These are phyloP conservation scores for Cyberlindnera americana DNA, from an alignment of 805 yeast species.

Conservation along the genomic window DNA sequence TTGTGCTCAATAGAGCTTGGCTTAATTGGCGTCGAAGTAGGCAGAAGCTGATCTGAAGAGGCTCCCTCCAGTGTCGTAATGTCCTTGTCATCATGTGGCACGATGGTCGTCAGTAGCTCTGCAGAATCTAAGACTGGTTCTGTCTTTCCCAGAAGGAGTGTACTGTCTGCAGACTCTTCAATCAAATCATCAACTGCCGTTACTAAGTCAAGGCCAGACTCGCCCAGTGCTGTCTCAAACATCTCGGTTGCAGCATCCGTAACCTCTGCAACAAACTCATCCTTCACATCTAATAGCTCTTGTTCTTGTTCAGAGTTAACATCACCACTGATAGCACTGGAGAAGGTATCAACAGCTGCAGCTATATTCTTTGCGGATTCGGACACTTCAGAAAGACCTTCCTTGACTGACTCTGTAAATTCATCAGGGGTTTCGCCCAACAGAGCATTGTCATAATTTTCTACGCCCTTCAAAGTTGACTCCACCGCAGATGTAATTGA, in stretches of 20 bases:
- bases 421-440: slow-evolving; percentile 6
- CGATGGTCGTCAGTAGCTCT: no score
- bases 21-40: slow-evolving; percentile 6
- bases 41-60: neutral
- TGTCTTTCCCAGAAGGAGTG: no score
- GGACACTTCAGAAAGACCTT: neutral
- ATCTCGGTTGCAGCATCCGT: slow-evolving; percentile 6
- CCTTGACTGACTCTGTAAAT: slow-evolving; percentile 2
- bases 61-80: no score
- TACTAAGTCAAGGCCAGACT: slow-evolving; percentile 12
- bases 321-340: neutral
- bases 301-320: neutral
- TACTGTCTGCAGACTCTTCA: slow-evolving; percentile 4
- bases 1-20: no score
- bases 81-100: no score
- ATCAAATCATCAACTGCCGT: slow-evolving; percentile 11
- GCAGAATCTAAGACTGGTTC: no score
- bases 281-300: neutral
- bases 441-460: neutral
- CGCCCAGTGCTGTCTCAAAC: slow-evolving; percentile 18
- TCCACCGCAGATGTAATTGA: neutral
- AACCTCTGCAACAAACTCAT: neutral
- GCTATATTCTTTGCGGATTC: neutral
- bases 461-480: neutral
- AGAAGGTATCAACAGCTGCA: slow-evolving; percentile 1